Percentiles rank a stretch among this genome's conserved stretches.
These are phyloP conservation scores for Leavenworthia alabamica DNA, from an alignment of 345 rosid genomes.

Conservation along the genomic window DNA sequence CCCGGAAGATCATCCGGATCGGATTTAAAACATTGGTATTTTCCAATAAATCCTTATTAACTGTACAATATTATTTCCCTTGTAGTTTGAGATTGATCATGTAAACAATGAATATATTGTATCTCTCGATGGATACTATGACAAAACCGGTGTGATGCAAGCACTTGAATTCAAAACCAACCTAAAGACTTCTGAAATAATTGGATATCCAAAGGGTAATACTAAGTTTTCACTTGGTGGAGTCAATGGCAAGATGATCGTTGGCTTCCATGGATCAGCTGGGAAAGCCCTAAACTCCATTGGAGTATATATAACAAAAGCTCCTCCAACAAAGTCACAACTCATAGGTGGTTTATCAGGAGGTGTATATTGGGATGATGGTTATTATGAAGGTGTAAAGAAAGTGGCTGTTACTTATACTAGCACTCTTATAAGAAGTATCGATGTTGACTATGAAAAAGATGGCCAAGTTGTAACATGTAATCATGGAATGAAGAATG, in stretches of 20 bases:
- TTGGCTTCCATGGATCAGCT: conserved; percentile 20
- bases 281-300: conserved; percentile 6
- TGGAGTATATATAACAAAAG: conserved; percentile 8
- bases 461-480: conserved; percentile 15
- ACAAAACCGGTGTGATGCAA: conserved; percentile 21
- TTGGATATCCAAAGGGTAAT: conserved; percentile 16
- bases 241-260: background rate
- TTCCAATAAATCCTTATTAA: no score
- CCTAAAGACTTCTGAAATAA: background rate
- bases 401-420: conserved; percentile 2
- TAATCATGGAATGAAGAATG: conserved; percentile 13
- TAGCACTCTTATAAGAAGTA: conserved; percentile 4
- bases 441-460: conserved; percentile 5
- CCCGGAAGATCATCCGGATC: no score
- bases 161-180: conserved; percentile 21
- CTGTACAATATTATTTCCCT: no score
- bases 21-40: no score
- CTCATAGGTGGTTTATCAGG: conserved; percentile 17
- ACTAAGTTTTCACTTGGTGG: conserved; percentile 15
- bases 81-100: conserved; percentile 22
- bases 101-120: conserved; percentile 7
- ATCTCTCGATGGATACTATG: conserved; percentile 13
- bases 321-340: conserved; percentile 11
- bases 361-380: conserved; percentile 21
- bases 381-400: conserved; percentile 16